phyloP scores from a whole-genome alignment of 257 asterid species.

The Forsythia suspensa region DNA sequence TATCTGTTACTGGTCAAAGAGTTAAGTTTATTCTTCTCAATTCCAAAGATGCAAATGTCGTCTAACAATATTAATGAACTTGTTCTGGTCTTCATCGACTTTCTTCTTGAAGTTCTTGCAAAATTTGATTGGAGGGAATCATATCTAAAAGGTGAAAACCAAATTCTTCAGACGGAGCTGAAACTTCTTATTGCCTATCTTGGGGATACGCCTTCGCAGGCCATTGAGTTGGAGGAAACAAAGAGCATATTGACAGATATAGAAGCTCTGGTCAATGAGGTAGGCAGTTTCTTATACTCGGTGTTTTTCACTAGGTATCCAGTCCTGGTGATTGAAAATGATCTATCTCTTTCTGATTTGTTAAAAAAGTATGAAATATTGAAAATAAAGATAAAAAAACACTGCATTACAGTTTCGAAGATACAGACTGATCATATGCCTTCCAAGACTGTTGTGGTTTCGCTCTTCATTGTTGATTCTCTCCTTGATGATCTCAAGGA shows the following conservation, averaged over 20 bases:
- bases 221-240: neutral
- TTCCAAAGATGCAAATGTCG: no score
- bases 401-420: neutral
- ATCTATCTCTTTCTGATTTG: neutral
- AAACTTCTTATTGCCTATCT: constrained; percentile 17
- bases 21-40: no score
- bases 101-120: no score
- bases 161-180: neutral
- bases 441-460: no score
- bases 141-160: neutral
- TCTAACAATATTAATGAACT: no score
- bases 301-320: neutral
- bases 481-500: no score
- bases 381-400: neutral
- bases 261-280: neutral
- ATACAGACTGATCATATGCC: no score
- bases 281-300: neutral
- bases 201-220: neutral
- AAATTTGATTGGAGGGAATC: no score
- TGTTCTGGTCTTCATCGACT: no score
- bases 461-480: no score
- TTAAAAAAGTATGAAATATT: neutral
- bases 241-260: constrained; percentile 17
- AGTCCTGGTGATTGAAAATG: neutral
- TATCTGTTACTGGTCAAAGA: no score